A percentile compares a stretch with the other conserved stretches of the same genome.
Evolutionary conservation across 140 eudicot genomes (phyloP).

Genomic region (Ambrosia hybrid): DNA sequence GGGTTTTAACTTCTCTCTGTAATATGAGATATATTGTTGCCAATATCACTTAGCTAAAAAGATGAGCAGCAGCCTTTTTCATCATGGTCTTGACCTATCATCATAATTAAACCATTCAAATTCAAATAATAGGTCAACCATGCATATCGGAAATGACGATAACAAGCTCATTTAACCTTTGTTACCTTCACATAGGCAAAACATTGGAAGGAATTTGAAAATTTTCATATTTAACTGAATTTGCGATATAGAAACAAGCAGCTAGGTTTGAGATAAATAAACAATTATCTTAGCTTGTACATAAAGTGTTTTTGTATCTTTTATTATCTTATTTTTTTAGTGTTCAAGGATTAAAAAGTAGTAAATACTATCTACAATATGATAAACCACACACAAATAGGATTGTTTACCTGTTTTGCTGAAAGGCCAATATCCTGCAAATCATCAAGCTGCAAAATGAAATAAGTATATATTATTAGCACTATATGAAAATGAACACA

Average conservation of each 20-base stretch:
- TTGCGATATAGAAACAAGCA: background rate
- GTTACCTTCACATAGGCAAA: too few species aligned
- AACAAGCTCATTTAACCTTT: too few species aligned
- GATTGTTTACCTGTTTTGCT: conserved; percentile 65
- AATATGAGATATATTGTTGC: background rate
- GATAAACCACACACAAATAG: background rate
- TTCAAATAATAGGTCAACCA: conserved; percentile 1
- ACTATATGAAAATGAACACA: background rate
- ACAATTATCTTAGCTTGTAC: background rate
- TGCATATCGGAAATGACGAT: background rate
- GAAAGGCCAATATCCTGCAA: conserved; percentile 79
- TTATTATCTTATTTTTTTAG: background rate
- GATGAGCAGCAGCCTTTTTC: conserved; percentile 56
- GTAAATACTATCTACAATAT: background rate
- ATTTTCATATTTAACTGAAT: background rate
- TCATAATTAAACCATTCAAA: background rate
- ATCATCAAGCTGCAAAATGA: conserved; percentile 74
- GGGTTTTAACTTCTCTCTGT: background rate
- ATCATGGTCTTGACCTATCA: conserved; percentile 73
- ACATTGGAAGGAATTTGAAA: too few species aligned
- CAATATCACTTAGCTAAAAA: conserved; percentile 41
- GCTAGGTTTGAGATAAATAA: background rate
- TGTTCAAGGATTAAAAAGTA: background rate
- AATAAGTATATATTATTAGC: conserved; percentile 11
- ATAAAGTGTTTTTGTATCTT: background rate